Base-by-base conservation (phyloP, 352 stramenopile species). In the Phytophthora uliginosa region DNA sequence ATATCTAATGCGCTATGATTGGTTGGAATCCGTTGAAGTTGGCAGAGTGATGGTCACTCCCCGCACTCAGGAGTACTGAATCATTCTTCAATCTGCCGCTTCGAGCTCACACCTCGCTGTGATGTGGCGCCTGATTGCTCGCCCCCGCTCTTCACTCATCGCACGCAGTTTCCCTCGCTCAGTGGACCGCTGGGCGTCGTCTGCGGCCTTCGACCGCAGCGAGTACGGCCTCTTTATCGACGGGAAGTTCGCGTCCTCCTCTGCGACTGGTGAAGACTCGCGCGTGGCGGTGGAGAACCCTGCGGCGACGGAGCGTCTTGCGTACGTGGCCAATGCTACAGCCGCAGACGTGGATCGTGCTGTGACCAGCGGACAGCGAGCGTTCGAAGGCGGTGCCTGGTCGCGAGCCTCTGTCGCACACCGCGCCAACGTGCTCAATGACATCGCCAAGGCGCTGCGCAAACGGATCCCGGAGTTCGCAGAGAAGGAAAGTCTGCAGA, bases 401-500 rank as follows among this genome's bases (percentile, higher is more conserved):
- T 72, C 77, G 9, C 64, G 51, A 9, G 66, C 75, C 8, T 72
- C 77, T 3, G 73, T 75, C 18, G 70, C 62, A 2, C 67, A 84
- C 15, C 79, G 84, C 26, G 75, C 77, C 22, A 69, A 68, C 10
- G 74, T 88, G 47, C 74, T 91, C 45, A 69, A 86, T 45, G 48
- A 68, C 50, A 79, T 88, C 33, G 84, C 78, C 13, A 67, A 72
- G 10, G 70, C 73, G 34, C 45, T 90, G 58, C 80, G 81, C 3
- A 66, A 55, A 33, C 68, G 78, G 13, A 77, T 85, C 38, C 69
- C 74, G 24, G 78, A 89, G 63, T 83, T 92, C 26, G 78, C 78
- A 15, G 76, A 84, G 72, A 81, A 85, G 52, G 84, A 93, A 66
- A 89, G 78, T 69, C 58, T 87, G 28, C 78, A 91, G 57, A 93